These are phyloP conservation scores for Phytophthora fragariae DNA, from an alignment of 352 stramenopile genomes.

Conservation along the genomic window DNA sequence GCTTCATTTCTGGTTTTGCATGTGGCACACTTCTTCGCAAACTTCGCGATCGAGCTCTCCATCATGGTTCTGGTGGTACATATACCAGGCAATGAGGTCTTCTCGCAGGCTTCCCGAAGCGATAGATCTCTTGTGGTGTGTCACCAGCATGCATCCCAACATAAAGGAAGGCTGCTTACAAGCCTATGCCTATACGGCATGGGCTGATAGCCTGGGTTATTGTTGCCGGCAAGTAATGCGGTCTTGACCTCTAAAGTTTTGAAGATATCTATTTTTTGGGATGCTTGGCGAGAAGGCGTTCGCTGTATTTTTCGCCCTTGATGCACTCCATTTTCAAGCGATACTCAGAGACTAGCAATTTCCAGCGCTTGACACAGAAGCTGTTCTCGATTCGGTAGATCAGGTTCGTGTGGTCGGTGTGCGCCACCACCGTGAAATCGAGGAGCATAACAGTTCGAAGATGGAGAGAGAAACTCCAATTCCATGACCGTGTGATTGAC, in stretches of 20 bases:
- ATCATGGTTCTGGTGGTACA: too few relatives aligned
- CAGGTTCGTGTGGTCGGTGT: constrained; percentile 15
- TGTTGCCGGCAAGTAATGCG: background rate
- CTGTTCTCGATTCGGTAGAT: constrained; percentile 5
- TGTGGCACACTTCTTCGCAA: too few relatives aligned
- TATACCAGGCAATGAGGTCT: background rate
- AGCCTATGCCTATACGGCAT: background rate
- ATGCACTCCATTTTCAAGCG: constrained; percentile 3
- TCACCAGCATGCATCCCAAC: background rate
- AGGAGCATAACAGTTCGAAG: constrained; percentile 4
- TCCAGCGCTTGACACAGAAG: constrained; percentile 11
- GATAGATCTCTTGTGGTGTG: constrained; percentile 8
- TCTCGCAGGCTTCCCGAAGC: constrained; percentile 2
- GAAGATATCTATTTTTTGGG: constrained; percentile 1
- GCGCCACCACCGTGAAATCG: constrained; percentile 10
- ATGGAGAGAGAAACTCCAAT: too few relatives aligned
- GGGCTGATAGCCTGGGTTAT: constrained; percentile 14
- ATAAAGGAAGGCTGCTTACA: background rate
- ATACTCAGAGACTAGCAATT: constrained; percentile 8
- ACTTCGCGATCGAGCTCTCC: too few relatives aligned
- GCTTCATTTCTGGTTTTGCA: too few relatives aligned
- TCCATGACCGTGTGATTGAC: too few relatives aligned
- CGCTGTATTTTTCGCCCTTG: background rate
- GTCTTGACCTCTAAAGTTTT: constrained; percentile 6
- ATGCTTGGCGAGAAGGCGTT: constrained; percentile 5